phyloP scores from a whole-genome alignment of 768 basidiomycete genomes.

The Collybiopsis luxurians region DNA sequence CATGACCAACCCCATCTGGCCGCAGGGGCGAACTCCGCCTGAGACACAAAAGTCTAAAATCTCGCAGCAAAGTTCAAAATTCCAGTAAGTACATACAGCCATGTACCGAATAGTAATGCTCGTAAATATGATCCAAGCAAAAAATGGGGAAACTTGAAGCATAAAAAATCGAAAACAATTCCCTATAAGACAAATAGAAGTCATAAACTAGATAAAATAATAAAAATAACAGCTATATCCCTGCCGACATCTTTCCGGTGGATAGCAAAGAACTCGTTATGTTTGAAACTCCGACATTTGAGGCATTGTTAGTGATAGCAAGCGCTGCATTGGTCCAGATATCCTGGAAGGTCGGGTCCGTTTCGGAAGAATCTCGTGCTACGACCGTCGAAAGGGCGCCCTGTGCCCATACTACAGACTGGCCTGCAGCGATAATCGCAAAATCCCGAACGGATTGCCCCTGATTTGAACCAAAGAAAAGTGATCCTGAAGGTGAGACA shows the following conservation, averaged over 20 bases:
- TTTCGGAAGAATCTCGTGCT: constrained; percentile 48
- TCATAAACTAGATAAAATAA: neutral
- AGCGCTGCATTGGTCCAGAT: constrained; percentile 47
- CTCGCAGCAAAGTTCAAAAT: no score
- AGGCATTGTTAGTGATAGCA: constrained; percentile 29
- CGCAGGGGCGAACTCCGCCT: no score
- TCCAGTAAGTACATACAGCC: no score
- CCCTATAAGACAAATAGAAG: no score
- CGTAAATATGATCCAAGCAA: no score
- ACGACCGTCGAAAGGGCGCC: constrained; percentile 46
- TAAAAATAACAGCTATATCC: neutral
- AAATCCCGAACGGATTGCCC: constrained; percentile 50
- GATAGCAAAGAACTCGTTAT: constrained; percentile 41
- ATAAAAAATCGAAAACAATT: no score
- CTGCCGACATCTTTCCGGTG: constrained; percentile 27
- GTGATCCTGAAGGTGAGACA: constrained; percentile 40
- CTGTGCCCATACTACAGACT: constrained; percentile 50
- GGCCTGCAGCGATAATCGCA: constrained; percentile 42
- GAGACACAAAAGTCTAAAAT: no score
- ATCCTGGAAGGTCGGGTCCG: constrained; percentile 39
- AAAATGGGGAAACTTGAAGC: no score
- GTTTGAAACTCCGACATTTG: constrained; percentile 36
- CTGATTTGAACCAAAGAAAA: constrained; percentile 61
- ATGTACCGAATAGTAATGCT: no score
- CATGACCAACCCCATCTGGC: no score